Base-by-base conservation (phyloP, 805 yeast species). In the Wickerhamomyces hampshirensis region DNA sequence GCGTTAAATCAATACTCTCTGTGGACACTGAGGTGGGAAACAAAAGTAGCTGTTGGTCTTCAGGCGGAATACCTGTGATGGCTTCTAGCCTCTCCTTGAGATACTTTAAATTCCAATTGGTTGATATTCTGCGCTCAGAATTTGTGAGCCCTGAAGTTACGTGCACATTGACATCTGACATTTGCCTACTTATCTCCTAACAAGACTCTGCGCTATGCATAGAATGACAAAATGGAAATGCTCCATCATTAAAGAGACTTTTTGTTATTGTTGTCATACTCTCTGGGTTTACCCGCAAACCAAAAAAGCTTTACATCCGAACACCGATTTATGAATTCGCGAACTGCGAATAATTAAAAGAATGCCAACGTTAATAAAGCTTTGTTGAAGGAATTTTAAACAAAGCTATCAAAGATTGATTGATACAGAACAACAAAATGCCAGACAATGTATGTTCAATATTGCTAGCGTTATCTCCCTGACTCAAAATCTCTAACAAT, bases 11-110 rank as follows among this genome's bases (percentile, higher is more conserved):
- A 13, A 31, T 39, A 58, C 56, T 23, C 42, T 55, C 68, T 48
- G 53, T 39, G 18, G 53, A 52, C 42, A 42, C 37, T 11, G 50
- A 37, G 2, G 47, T 60, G 58, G 42, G 71, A 47, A 73, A 77
- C 26, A 74, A 57, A 37, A 66, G 66, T 12, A 80, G 51, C 12
- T 60, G 60, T 51, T 81, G 95, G 40, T 56, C 62, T 11, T 51
- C 42, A 4, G 85, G 80, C 5, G 79, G 75, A 18, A 86, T 73
- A 3, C 96, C 96, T 0, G 95, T 84, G 42, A 84, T 74, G 24
- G 65, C 68, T 48, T 84, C 93, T 9, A 86, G 56, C 38, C 73
- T 68, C 27, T 58, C 44, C 44, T 75, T 72, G 34, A 85, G 66
- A 42, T 73, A 61, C 6, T 56, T 58, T 12, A 84, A 37, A 0